Evolutionary conservation across 441 rosid genomes (phyloP).

Genomic region (Brassica balearica): DNA sequence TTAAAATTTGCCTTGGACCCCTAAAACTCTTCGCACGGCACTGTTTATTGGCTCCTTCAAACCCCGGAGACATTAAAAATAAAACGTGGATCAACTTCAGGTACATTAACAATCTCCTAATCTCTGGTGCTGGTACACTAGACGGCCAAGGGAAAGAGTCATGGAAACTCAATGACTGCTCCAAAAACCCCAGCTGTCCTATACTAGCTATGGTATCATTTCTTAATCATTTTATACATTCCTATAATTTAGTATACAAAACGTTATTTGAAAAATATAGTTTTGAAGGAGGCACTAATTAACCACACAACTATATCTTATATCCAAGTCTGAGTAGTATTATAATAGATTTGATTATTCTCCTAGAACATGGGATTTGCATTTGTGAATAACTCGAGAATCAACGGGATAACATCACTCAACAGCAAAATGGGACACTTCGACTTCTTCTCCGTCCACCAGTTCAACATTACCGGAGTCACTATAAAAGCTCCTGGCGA

Average conservation of each 20-base stretch:
- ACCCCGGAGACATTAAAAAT: not conserved
- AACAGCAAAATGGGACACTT: conserved; percentile 55
- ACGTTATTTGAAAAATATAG: not conserved
- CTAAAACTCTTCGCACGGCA: no score
- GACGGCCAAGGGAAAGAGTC: conserved; percentile 52
- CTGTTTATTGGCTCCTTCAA: conserved; percentile 45
- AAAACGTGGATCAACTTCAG: conserved; percentile 50
- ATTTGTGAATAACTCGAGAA: conserved; percentile 45
- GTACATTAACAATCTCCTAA: conserved; percentile 38
- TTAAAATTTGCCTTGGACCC: no score
- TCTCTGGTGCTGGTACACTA: conserved; percentile 51
- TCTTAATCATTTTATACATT: not conserved
- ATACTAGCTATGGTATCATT: conserved; percentile 32
- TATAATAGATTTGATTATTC: not conserved
- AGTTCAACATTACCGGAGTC: conserved; percentile 30
- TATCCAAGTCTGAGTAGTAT: not conserved
- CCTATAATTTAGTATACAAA: not conserved
- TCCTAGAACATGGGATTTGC: conserved; percentile 43
- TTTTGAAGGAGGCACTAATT: not conserved
- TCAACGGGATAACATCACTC: conserved; percentile 47
- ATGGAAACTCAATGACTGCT: conserved; percentile 47
- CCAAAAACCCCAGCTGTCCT: conserved; percentile 38
- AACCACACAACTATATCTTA: not conserved
- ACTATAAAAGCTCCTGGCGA: conserved; percentile 50
- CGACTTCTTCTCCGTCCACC: conserved; percentile 38